phyloP scores from a whole-genome alignment of 192 early-diverging fungal species.

The Coemansia sp. region DNA sequence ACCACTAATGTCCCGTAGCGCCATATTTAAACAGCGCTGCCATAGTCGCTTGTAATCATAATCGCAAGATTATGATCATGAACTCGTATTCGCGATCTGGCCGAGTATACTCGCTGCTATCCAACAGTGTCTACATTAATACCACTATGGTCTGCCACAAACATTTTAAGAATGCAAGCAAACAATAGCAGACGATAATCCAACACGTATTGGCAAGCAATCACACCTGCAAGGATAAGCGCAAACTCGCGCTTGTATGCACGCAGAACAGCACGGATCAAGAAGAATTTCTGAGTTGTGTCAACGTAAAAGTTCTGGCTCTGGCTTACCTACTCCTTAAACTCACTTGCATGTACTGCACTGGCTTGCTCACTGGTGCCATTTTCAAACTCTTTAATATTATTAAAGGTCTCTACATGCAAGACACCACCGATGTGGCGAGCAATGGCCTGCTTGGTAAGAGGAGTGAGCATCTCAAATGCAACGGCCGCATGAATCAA shows the following conservation, averaged over 20 bases:
- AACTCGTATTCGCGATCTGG: too few species aligned
- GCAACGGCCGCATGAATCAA: not conserved
- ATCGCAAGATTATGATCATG: too few species aligned
- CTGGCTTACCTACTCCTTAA: not conserved
- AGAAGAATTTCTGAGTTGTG: not conserved
- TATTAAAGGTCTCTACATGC: not conserved
- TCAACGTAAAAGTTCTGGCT: conserved; percentile 1
- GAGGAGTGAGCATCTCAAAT: not conserved
- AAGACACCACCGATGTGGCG: not conserved
- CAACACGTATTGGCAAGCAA: not conserved
- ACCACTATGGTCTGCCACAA: not conserved
- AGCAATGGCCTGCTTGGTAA: not conserved
- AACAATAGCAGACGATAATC: conserved; percentile 11
- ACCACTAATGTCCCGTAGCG: too few species aligned
- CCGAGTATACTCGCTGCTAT: too few species aligned
- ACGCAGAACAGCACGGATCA: not conserved
- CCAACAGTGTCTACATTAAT: too few species aligned
- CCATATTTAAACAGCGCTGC: too few species aligned
- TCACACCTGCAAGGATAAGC: not conserved
- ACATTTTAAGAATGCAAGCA: not conserved
- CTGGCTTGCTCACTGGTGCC: not conserved
- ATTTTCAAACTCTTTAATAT: not conserved
- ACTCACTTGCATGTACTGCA: too few species aligned
- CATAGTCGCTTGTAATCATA: too few species aligned
- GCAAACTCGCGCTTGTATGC: not conserved